Evolutionary conservation across 495 filamentous ascomycete species (phyloP), one percentile per base, ranked within the genome.

Genomic region (Astrocystis sublimbata): DNA sequence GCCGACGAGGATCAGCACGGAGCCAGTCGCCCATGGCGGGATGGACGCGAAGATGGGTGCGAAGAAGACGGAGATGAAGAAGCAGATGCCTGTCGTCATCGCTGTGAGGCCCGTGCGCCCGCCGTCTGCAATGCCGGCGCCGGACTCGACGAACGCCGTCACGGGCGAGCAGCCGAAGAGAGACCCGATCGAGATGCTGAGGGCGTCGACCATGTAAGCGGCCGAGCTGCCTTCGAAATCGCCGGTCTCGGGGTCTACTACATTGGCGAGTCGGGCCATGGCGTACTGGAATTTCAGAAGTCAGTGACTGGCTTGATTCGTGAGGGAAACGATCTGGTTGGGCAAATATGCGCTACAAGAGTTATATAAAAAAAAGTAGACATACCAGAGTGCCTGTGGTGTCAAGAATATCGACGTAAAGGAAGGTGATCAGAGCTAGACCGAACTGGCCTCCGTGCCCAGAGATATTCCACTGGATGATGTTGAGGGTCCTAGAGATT

Each of bases 11-110:
- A 93, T 83, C 19, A 93, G 85, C 23, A 91, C 91, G 74, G 86
- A 90, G 19, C 90, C 90, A 3, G 90, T 93, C 1, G 90, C 90
- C 89, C 89, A 93, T 0, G 89, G 84, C 3, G 90, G 90, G 61
- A 93, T 93, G 0, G 86, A 90, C 13, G 90, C 90, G 71, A 93
- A 93, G 61, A 93, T 91, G 1, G 90, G 90, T 0, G 90, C 89
- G 72, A 93, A 93, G 81, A 93, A 93, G 35, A 93, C 84, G 36
- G 89, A 82, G 69, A 93, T 86, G 80, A 93, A 92, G 80, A 93
- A 93, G 73, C 88, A 90, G 52, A 92, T 31, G 28, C 90, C 90
- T 0, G 90, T 87, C 43, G 83, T 75, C 69, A 88, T 86, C n/a
- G 90, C 87, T 1, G 90, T 92, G n/a, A 93, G 76, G 7, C 90